These are phyloP conservation scores for Sechiopsis laciniata DNA, from an alignment of 306 rosid genomes.

Conservation along the genomic window DNA sequence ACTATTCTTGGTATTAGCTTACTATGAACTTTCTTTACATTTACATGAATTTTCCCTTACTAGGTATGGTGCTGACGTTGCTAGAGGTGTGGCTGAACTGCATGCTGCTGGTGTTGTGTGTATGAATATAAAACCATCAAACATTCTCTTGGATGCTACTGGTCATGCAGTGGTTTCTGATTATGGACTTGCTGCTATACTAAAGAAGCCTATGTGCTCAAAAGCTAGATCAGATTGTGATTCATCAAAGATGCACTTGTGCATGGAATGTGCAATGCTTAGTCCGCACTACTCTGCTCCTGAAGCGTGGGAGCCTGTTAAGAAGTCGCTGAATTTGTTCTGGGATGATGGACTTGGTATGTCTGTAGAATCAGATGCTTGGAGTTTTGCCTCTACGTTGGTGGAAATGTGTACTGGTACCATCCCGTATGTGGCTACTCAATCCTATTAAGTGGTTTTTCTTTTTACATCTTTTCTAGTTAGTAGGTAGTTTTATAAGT, in stretches of 20 bases:
- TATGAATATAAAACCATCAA: constrained; percentile 96
- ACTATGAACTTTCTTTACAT: constrained; percentile 18
- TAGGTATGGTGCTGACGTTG: constrained; percentile 96
- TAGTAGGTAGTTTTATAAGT: constrained; percentile 17
- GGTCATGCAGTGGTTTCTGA: constrained; percentile 94
- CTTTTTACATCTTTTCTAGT: constrained; percentile 27
- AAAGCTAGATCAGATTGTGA: constrained; percentile 78
- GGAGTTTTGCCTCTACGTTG: constrained; percentile 99
- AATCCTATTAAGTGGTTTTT: constrained; percentile 29
- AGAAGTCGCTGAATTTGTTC: constrained; percentile 71
- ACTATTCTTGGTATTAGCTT: not conserved
- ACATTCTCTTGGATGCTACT: constrained; percentile 80
- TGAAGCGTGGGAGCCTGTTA: constrained; percentile 98
- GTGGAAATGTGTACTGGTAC: constrained; percentile 99
- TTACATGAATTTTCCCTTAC: constrained; percentile 31
- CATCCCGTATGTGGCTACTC: constrained; percentile 73
- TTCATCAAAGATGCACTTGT: constrained; percentile 73
- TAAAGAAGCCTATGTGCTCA: constrained; percentile 85
- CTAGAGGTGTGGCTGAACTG: constrained; percentile 96
- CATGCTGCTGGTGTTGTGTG: constrained; percentile 96
- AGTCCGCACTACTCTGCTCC: constrained; percentile 96
- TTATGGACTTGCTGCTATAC: constrained; percentile 90
- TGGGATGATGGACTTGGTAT: constrained; percentile 98
- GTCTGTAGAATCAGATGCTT: constrained; percentile 93
- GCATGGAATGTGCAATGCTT: constrained; percentile 98